These are phyloP conservation scores for Acmispon strigosus DNA, from an alignment of 306 rosid genomes.

Conservation along the genomic window DNA sequence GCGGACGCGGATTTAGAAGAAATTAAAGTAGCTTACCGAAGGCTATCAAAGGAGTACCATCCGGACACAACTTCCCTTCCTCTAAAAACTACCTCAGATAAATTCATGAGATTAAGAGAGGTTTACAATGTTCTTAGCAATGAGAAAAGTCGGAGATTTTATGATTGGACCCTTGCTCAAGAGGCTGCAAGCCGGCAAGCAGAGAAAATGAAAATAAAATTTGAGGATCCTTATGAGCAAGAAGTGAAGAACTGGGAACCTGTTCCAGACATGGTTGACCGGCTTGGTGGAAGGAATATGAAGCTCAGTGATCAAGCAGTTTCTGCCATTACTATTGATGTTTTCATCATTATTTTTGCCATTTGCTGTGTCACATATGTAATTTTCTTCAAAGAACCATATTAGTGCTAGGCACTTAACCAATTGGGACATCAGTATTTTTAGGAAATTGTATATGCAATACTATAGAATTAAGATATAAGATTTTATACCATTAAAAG, in stretches of 20 bases:
- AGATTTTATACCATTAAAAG: background rate
- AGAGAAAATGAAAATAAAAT: slow-evolving; percentile 57
- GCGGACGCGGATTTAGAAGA: slow-evolving; percentile 73
- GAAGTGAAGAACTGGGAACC: slow-evolving; percentile 37
- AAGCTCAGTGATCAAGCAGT: slow-evolving; percentile 71
- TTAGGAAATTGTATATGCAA: background rate
- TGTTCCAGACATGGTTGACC: slow-evolving; percentile 76
- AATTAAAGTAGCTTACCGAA: slow-evolving; percentile 70
- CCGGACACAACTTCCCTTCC: slow-evolving; percentile 99
- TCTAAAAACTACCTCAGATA: slow-evolving; percentile 66
- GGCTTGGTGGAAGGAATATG: slow-evolving; percentile 72
- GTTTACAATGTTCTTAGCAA: slow-evolving; percentile 58
- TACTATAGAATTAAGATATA: background rate
- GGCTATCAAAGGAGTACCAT: slow-evolving; percentile 85
- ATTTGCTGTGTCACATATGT: slow-evolving; percentile 50
- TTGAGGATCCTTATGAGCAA: slow-evolving; percentile 66
- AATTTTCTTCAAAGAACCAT: slow-evolving; percentile 53
- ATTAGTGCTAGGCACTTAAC: slow-evolving; percentile 30
- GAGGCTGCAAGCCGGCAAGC: slow-evolving; percentile 80
- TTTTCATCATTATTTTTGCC: slow-evolving; percentile 56
- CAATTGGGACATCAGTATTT: background rate
- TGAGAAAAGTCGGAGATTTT: slow-evolving; percentile 62
- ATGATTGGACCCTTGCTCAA: slow-evolving; percentile 88
- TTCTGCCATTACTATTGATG: slow-evolving; percentile 71
- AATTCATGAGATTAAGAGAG: slow-evolving; percentile 70